Conservation (phyloP, 2,329 filamentous ascomycete genomes). For the Botrytis tulipae region DNA sequence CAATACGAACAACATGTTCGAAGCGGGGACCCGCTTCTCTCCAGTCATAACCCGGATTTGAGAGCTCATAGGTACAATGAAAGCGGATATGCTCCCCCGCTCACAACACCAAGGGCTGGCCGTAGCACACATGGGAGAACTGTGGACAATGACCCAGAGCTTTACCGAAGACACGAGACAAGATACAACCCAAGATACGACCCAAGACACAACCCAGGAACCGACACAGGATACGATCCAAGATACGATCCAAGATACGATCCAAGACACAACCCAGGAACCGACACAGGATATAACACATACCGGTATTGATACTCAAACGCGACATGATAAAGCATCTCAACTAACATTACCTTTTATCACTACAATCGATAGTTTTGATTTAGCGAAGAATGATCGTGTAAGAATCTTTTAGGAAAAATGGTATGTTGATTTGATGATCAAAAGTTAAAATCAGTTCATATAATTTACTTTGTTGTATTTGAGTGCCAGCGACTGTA, state of each 20-base stretch:
- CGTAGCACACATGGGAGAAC: background rate
- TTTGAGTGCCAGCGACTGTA: background rate
- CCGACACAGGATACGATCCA: no score
- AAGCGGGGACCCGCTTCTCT: no score
- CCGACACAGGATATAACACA: background rate
- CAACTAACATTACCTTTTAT: background rate
- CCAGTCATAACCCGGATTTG: no score
- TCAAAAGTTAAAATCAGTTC: no score
- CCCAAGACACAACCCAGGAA: background rate
- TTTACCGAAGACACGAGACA: background rate
- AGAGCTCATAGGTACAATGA: no score
- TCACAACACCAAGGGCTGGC: no score
- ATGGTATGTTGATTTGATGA: no score
- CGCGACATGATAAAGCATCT: background rate
- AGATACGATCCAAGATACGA: no score
- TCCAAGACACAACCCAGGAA: no score
- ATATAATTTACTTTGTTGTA: background rate
- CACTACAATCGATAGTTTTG: background rate
- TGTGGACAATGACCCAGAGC: background rate
- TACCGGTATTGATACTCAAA: background rate
- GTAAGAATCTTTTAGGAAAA: no score
- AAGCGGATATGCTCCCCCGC: no score
- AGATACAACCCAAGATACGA: background rate
- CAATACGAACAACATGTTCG: no score
- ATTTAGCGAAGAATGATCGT: background rate